Percentiles rank a stretch among this genome's conserved stretches.
phyloP scores from a whole-genome alignment of 1,139 yeast genomes.

The Hansenula sp. region DNA sequence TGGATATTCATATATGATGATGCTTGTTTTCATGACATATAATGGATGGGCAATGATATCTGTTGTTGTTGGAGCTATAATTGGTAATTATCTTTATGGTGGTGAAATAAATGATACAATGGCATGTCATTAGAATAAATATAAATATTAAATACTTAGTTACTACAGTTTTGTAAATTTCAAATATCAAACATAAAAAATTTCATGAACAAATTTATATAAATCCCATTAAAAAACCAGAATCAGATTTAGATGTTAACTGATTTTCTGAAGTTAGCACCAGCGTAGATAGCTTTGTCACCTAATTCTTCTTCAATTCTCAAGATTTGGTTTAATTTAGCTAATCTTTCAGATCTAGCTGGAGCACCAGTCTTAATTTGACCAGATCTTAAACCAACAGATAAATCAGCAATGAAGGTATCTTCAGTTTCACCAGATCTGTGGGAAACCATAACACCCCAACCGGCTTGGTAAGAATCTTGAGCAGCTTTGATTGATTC shows the following conservation, averaged over 20 bases:
- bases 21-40: slow-evolving; percentile 82
- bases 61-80: slow-evolving; percentile 61
- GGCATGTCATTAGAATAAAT: slow-evolving; percentile 41
- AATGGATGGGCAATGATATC: slow-evolving; percentile 82
- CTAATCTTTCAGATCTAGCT: slow-evolving; percentile 98
- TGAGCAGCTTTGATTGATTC: slow-evolving; percentile 93
- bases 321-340: slow-evolving; percentile 93
- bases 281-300: slow-evolving; percentile 91
- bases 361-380: slow-evolving; percentile 99
- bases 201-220: neutral
- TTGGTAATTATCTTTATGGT: slow-evolving; percentile 65
- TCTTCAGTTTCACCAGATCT: slow-evolving; percentile 99
- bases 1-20: slow-evolving; percentile 69
- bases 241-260: slow-evolving; percentile 20
- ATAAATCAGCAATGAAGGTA: slow-evolving; percentile 92
- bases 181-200: neutral
- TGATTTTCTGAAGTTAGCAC: slow-evolving; percentile 61
- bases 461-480: slow-evolving; percentile 84
- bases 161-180: too few species aligned
- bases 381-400: slow-evolving; percentile 95
- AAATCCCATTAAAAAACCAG: neutral
- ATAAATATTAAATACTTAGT: too few species aligned
- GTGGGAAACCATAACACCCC: slow-evolving; percentile 99
- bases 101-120: slow-evolving; percentile 32
- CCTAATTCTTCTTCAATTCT: slow-evolving; percentile 98